Evolutionary conservation across 2,329 filamentous ascomycete species (phyloP).

Genomic region (Penicillium olsonii): DNA sequence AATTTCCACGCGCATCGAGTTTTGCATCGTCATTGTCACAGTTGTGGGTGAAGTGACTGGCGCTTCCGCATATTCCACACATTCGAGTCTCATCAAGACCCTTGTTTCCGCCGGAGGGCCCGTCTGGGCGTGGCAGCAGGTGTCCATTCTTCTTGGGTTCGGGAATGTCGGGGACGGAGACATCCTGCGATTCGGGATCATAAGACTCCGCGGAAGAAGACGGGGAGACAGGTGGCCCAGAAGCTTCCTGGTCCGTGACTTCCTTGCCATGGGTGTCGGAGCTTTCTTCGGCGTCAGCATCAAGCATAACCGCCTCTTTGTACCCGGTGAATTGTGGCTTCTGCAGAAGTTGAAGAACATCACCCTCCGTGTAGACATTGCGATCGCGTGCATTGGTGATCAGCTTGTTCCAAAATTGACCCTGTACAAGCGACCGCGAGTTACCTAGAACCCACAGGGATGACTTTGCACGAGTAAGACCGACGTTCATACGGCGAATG

Average conservation of each 20-base stretch:
- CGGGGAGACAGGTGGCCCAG: slow-evolving; percentile 30
- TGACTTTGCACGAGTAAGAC: slow-evolving; percentile 92
- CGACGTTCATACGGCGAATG: slow-evolving; percentile 98
- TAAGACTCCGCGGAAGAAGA: slow-evolving; percentile 32
- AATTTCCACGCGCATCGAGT: slow-evolving; percentile 39
- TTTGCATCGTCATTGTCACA: slow-evolving; percentile 49
- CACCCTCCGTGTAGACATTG: slow-evolving; percentile 73
- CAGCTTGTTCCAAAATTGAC: slow-evolving; percentile 86
- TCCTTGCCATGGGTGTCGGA: slow-evolving; percentile 13
- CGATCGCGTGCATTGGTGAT: slow-evolving; percentile 78
- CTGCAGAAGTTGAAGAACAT: slow-evolving; percentile 58
- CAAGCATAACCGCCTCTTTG: slow-evolving; percentile 47
- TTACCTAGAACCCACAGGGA: slow-evolving; percentile 97
- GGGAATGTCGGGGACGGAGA: slow-evolving; percentile 26
- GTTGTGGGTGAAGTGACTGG: slow-evolving; percentile 44
- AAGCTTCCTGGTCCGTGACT: slow-evolving; percentile 17
- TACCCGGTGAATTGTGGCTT: slow-evolving; percentile 53
- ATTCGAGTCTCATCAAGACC: slow-evolving; percentile 45
- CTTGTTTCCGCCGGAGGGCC: slow-evolving; percentile 45
- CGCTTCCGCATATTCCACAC: slow-evolving; percentile 50
- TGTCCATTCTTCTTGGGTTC: slow-evolving; percentile 30
- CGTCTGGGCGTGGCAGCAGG: slow-evolving; percentile 29
- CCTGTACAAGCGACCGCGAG: slow-evolving; percentile 79
- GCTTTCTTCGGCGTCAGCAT: slow-evolving; percentile 26
- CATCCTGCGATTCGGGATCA: slow-evolving; percentile 16